Evolutionary conservation across 1,284 basidiomycete genomes (phyloP).

Genomic region (Paramarasmius palmivorus): DNA sequence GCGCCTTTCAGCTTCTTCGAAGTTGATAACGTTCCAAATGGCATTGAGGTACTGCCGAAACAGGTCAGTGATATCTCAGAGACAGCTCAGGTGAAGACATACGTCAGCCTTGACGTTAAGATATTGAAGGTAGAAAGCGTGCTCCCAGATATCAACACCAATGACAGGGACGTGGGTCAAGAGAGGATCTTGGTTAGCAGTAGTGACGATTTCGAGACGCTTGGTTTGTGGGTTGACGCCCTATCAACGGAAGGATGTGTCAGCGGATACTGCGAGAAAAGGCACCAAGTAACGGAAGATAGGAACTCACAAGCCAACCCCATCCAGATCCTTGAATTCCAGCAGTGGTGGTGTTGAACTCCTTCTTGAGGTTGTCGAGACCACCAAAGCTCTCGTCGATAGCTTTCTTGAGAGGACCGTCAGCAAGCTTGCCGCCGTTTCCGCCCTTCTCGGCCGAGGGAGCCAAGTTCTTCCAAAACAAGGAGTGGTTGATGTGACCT

Average conservation of each 20-base stretch:
- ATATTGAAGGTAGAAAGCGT: slow-evolving; percentile 80
- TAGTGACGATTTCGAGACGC: slow-evolving; percentile 75
- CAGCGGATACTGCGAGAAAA: background rate
- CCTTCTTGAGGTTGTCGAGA: slow-evolving; percentile 66
- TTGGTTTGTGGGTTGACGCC: slow-evolving; percentile 64
- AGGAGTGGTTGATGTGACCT: slow-evolving; percentile 89
- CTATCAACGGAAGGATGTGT: slow-evolving; percentile 32
- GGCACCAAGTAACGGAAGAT: background rate
- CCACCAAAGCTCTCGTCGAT: slow-evolving; percentile 69
- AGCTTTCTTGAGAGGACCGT: slow-evolving; percentile 68
- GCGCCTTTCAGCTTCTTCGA: slow-evolving; percentile 1
- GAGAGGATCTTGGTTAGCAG: slow-evolving; percentile 90
- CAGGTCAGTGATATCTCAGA: background rate
- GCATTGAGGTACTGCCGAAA: background rate
- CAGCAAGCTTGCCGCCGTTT: slow-evolving; percentile 61
- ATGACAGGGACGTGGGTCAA: slow-evolving; percentile 76
- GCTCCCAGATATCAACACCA: slow-evolving; percentile 90
- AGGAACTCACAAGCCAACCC: slow-evolving; percentile 81
- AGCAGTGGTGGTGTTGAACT: slow-evolving; percentile 76
- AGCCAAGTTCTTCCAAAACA: slow-evolving; percentile 93
- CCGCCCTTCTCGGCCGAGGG: slow-evolving; percentile 52
- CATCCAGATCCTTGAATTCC: slow-evolving; percentile 91
- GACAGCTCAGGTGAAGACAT: slow-evolving; percentile 29
- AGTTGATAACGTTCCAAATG: slow-evolving; percentile 5
- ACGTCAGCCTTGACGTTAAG: slow-evolving; percentile 74